These are phyloP conservation scores for Botrytis tulipae DNA, from an alignment of 2,329 filamentous ascomycete genomes.

Conservation along the genomic window DNA sequence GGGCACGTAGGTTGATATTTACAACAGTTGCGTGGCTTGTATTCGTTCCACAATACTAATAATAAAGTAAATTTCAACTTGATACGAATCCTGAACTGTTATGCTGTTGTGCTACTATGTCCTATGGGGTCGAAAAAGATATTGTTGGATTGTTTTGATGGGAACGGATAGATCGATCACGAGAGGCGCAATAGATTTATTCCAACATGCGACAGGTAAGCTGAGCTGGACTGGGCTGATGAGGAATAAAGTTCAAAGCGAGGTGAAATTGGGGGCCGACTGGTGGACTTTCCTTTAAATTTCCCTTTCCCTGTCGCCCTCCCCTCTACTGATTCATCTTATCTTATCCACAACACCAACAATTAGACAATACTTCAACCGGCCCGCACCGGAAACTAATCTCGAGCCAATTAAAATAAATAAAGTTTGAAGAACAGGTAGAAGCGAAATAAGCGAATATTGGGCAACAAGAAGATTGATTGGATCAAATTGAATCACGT, in stretches of 20 bases:
- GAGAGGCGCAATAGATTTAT: neutral
- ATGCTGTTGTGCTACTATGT: neutral
- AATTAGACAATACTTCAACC: neutral
- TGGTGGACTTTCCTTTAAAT: neutral
- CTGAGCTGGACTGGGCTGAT: neutral
- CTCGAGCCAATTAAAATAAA: neutral
- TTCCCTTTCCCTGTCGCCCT: neutral
- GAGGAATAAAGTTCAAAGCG: neutral
- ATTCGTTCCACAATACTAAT: neutral
- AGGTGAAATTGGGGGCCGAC: neutral
- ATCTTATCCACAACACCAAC: neutral
- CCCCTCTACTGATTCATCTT: neutral
- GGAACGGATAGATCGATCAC: neutral
- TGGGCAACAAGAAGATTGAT: neutral
- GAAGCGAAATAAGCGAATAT: neutral
- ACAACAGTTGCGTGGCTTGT: neutral
- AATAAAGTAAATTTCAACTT: neutral
- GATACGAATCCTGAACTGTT: neutral
- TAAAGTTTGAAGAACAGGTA: neutral
- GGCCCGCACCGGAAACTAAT: neutral
- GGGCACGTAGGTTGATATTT: neutral
- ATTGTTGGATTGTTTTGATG: neutral
- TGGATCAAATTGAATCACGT: neutral
- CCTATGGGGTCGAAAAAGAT: neutral
- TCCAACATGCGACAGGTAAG: neutral